phyloP scores from a whole-genome alignment of 2,329 filamentous ascomycete species.

The Plenodomus biglobosus region DNA sequence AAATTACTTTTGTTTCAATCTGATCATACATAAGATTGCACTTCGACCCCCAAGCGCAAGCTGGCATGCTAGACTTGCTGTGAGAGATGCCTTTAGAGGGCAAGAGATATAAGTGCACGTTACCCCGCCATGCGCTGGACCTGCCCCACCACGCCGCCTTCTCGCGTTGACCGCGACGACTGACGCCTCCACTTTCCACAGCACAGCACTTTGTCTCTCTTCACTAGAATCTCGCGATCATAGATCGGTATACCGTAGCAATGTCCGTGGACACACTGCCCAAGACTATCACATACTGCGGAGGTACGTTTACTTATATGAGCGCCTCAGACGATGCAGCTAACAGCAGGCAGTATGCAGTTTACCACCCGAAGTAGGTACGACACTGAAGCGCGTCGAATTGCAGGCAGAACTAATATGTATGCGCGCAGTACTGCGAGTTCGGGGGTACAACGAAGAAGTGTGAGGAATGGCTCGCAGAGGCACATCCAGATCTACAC shows the following conservation, averaged over 20 bases:
- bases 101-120: neutral
- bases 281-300: conserved; percentile 63
- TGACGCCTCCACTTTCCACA: conserved; percentile 2
- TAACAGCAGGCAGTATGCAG: conserved; percentile 58
- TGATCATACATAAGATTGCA: too few relatives aligned
- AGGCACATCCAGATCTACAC: conserved; percentile 73
- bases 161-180: conserved; percentile 17
- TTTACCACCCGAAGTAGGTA: conserved; percentile 67
- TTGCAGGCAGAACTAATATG: conserved; percentile 15
- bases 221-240: neutral
- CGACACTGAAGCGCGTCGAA: conserved; percentile 22
- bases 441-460: conserved; percentile 96
- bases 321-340: conserved; percentile 1
- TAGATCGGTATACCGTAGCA: neutral
- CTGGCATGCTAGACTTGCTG: too few relatives aligned
- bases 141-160: conserved; percentile 8
- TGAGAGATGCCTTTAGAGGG: too few relatives aligned
- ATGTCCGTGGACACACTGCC: conserved; percentile 47
- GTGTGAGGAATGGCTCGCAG: conserved; percentile 92
- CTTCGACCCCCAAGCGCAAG: too few relatives aligned
- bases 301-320: conserved; percentile 49
- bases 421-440: conserved; percentile 84
- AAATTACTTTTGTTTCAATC: too few relatives aligned
- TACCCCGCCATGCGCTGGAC: conserved; percentile 4
- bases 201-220: neutral